Evolutionary conservation across 768 basidiomycete species (phyloP).

Genomic region (Xanthoconium purpureum): DNA sequence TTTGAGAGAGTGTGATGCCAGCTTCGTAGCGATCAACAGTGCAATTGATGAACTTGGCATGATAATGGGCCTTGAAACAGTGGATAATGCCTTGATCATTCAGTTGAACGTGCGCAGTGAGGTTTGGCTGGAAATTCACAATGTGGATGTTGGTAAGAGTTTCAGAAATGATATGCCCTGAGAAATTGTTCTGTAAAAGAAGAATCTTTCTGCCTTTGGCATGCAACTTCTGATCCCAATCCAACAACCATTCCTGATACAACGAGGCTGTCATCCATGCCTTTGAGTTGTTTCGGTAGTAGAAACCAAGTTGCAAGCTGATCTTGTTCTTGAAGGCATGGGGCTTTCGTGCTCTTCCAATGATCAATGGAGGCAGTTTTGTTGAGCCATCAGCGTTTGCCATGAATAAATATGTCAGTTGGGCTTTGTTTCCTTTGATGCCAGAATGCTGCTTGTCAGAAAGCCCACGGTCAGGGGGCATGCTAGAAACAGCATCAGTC

Average conservation of each 20-base stretch:
- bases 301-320: background rate
- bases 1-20: too few relatives aligned
- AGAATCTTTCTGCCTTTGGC: too few relatives aligned
- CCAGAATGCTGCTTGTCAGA: background rate
- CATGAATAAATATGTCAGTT: background rate
- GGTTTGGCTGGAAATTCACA: too few relatives aligned
- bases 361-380: background rate
- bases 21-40: too few relatives aligned
- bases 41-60: too few relatives aligned
- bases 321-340: background rate
- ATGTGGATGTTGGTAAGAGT: too few relatives aligned
- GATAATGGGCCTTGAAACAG: too few relatives aligned
- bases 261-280: background rate
- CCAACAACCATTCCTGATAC: background rate
- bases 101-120: too few relatives aligned
- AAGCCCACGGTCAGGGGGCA: background rate
- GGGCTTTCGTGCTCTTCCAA: background rate
- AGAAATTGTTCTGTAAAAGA: too few relatives aligned
- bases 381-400: background rate
- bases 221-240: background rate
- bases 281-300: background rate
- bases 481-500: too few relatives aligned
- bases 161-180: too few relatives aligned
- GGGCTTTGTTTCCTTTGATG: background rate
- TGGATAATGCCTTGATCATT: too few relatives aligned